phyloP scores from a whole-genome alignment of 129 eudicot species.

The Helianthus annuus region HanXRQr2.0-SUNRISE NC_035447.2:91803533-91804032 shows the following conservation, averaged over 20 bases:
- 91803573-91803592: neutral
- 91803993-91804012: neutral
- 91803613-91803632: constrained; percentile 6
- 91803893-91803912: constrained; percentile 38
- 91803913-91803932: constrained; percentile 15
- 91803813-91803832: constrained; percentile 38
- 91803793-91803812: constrained; percentile 27
- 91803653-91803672: constrained; percentile 5
- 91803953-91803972: neutral
- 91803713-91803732: constrained; percentile 12
- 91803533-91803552: neutral
- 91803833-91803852: constrained; percentile 43
- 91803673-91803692: constrained; percentile 15
- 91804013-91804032: no score
- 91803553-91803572: no score
- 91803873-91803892: constrained; percentile 28
- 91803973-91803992: neutral
- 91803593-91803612: neutral
- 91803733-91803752: constrained; percentile 27
- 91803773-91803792: constrained; percentile 41
- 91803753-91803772: constrained; percentile 38
- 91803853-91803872: constrained; percentile 23
- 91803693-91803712: constrained; percentile 3
- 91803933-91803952: constrained; percentile 44
- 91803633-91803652: constrained; percentile 5